Base-by-base conservation (phyloP, 2,329 filamentous ascomycete species). In the Celoporthe dispersa region DNA sequence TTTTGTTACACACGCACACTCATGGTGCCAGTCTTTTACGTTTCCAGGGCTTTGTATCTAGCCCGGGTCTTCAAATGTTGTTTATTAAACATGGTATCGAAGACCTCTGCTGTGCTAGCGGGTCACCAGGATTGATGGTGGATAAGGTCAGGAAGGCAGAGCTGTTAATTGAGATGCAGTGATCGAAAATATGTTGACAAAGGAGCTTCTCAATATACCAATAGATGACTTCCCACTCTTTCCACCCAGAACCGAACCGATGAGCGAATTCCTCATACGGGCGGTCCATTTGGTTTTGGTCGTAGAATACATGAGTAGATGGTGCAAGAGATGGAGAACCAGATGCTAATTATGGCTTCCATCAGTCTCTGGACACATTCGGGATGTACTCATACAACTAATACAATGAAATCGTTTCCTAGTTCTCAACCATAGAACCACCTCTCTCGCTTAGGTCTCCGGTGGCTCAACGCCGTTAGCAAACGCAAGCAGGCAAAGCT, bases 241-340 rank as follows among this genome's bases (percentile, higher is more conserved):
- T 22, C 41, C 41, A 19, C 3, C 3, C 14, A 8, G 16, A 22
- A 22, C 19, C 7, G 19, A 22, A 48, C 5, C 41, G 8, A 22
- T 19, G 3, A 48, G 22, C 44, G 22, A n/a, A 3, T 48, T 7
- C 19, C 2, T 16, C 2, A 44, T 44, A 44, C 16, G 14, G 7
- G 5, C n/a, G 41, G 4, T 19, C 5, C 1, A n/a, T 9, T 6
- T 8, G 4, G 6, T 1, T n/a, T 22, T 9, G 8, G n/a, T n/a
- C 16, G 22, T 16, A n/a, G 16, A 19, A 22, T 22, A 6, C 3
- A 7, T 1, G 3, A 22, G 41, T 44, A 44, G 16, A 19, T 4
- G 16, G 16, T 16, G 4, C 6, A 44, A 16, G 14, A 44, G 3
- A 44, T 44, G 2, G 7, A 4, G 16, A 19, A 19, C 16, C 6